These are phyloP conservation scores for Geum urbanum DNA, from an alignment of 306 rosid species.

Conservation along the genomic window DNA sequence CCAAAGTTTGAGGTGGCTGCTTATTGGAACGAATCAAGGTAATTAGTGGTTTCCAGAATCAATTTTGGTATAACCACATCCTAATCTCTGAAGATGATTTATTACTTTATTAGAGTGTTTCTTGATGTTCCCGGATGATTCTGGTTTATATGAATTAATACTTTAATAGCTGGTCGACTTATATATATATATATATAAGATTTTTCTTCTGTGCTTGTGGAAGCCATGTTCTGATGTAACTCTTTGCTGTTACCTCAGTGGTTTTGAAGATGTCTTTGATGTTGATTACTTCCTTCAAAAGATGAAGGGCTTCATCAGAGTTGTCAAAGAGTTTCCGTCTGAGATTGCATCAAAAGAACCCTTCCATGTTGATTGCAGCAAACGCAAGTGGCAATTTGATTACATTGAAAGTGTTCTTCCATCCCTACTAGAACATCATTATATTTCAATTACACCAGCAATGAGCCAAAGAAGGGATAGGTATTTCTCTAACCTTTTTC, in stretches of 20 bases:
- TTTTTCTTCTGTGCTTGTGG: neutral
- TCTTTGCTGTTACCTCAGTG: constrained; percentile 48
- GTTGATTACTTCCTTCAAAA: constrained; percentile 71
- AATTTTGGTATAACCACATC: too few species aligned
- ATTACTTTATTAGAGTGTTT: too few species aligned
- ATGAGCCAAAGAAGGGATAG: constrained; percentile 96
- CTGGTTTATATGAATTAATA: neutral
- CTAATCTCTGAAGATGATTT: neutral
- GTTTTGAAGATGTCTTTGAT: constrained; percentile 84
- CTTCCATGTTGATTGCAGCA: constrained; percentile 75
- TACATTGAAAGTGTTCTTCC: constrained; percentile 86
- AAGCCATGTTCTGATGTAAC: constrained; percentile 9
- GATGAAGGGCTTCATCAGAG: constrained; percentile 65
- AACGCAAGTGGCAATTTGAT: constrained; percentile 87
- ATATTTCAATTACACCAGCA: constrained; percentile 84
- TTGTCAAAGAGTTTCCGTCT: constrained; percentile 60
- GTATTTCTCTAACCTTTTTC: constrained; percentile 32
- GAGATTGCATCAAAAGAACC: constrained; percentile 71
- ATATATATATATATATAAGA: too few species aligned
- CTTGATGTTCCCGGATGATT: neutral
- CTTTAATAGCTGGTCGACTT: too few species aligned
- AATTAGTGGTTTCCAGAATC: constrained; percentile 22
- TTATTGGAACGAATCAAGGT: constrained; percentile 93
- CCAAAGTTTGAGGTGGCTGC: constrained; percentile 95
- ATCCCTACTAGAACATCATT: constrained; percentile 57